phyloP scores from a whole-genome alignment of 2,329 filamentous ascomycete genomes.

The Monosporascus ibericus region DNA sequence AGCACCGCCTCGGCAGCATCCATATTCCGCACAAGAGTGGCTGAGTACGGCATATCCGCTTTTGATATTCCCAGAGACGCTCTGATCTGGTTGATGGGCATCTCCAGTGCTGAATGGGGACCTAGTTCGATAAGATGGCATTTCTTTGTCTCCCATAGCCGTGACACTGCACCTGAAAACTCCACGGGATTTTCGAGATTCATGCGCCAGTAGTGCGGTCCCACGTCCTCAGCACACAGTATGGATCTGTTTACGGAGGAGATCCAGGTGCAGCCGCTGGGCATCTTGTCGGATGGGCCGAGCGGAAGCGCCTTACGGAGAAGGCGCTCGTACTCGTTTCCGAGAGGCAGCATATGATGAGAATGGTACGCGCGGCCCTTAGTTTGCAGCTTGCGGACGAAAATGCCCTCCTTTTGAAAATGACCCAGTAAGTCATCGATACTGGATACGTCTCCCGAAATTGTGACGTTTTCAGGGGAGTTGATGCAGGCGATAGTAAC shows the following conservation, averaged over 20 bases:
- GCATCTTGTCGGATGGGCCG: neutral
- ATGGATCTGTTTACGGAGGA: neutral
- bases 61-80: neutral
- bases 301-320: neutral
- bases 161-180: neutral
- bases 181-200: neutral
- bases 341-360: neutral
- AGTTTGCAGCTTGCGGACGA: neutral
- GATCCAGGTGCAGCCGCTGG: neutral
- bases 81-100: neutral
- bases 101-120: constrained; percentile 1
- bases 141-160: neutral
- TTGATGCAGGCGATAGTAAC: neutral
- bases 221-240: neutral
- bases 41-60: constrained; percentile 1
- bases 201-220: neutral
- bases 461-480: neutral
- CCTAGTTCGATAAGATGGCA: neutral
- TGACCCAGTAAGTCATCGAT: neutral
- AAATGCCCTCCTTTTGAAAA: neutral
- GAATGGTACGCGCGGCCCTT: neutral
- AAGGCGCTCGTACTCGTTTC: neutral
- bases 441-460: neutral
- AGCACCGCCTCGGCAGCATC: neutral
- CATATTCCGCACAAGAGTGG: neutral